Base-by-base conservation (phyloP, 2,329 filamentous ascomycete species). In the Diplodia corticola region DNA sequence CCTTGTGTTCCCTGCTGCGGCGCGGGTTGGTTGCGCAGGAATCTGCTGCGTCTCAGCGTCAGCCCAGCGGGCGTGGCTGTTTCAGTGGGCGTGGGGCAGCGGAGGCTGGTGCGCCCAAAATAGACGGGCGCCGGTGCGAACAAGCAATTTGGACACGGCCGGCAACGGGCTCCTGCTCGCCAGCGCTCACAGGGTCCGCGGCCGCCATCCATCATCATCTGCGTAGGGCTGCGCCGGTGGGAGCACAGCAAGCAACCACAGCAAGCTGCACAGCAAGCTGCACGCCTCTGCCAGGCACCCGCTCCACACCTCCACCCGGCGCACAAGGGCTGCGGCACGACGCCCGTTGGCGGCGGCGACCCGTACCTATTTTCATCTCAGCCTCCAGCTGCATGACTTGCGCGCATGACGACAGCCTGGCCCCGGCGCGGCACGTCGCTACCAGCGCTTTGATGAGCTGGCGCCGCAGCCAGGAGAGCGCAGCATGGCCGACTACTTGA, bases 391-490 rank as follows among this genome's bases (percentile, higher is more conserved):
- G 55, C 40, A 61, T 61, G 57, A 61, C 48, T 61, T 46, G 57
- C 44, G 51, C 51, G 37, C 57, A 61, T 61, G 57, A 61, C 57
- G 57, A 49, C 57, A 49, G 40, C 55, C 54, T 46, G 55, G 37
- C 55, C 57, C 57, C 10, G 26, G 55, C 55, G 40, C 57, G 10
- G 57, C 28, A 40, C 37, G 24, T 30, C 26, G 55, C 37, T 54
- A 54, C 51, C 28, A 12, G 53, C 51, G 51, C 51, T 54, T 49
- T 61, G 57, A 35, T 49, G 57, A 48, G 57, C 57, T 49, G 40
- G 57, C 57, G 44, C 40, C 57, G 26, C 2, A 22, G 57, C 57
- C 57, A 61, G 57, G 57, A 61, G 57, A 60, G 54, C 54, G 40
- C 22, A 37, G 20, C 33, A 10, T 5, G 12, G 20, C 33, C 20